These are phyloP conservation scores for Paraconiothyrium sp. DNA, from an alignment of 2,329 filamentous ascomycete species.

Conservation along the genomic window DNA sequence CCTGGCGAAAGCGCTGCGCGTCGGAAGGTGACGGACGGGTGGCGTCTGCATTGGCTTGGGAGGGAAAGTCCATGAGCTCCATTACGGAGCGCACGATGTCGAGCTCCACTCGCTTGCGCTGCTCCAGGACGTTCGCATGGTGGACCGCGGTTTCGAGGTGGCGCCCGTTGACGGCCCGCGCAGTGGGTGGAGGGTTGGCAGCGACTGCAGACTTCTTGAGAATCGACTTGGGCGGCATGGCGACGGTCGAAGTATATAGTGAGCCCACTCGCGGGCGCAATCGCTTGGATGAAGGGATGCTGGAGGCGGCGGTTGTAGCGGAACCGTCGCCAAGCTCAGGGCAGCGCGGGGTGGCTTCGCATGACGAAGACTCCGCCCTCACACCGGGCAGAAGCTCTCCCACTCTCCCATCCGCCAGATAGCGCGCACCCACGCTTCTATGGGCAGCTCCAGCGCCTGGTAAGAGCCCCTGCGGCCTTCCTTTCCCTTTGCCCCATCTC, in stretches of 20 bases:
- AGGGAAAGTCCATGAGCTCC: constrained; percentile 72
- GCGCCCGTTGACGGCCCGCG: constrained; percentile 48
- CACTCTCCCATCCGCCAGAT: background rate
- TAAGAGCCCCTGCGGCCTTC: constrained; percentile 9
- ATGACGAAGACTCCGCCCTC: constrained; percentile 27
- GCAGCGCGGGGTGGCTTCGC: constrained; percentile 23
- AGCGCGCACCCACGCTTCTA: constrained; percentile 8
- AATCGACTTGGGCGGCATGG: constrained; percentile 57
- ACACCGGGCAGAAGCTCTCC: constrained; percentile 12
- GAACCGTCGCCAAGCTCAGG: constrained; percentile 18
- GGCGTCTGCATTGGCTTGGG: constrained; percentile 61
- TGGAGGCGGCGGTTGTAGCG: background rate
- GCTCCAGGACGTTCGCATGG: constrained; percentile 83
- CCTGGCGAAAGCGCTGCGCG: constrained; percentile 69
- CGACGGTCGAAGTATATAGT: background rate
- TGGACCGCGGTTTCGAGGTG: constrained; percentile 75
- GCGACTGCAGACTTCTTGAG: constrained; percentile 52
- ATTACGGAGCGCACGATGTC: constrained; percentile 78
- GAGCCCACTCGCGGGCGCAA: constrained; percentile 3
- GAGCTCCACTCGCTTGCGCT: constrained; percentile 80
- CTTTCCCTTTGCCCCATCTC: background rate
- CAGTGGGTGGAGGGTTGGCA: constrained; percentile 29
- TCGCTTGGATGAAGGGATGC: background rate
- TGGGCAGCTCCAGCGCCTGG: constrained; percentile 17
- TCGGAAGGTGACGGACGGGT: constrained; percentile 67